A percentile compares a stretch with the other conserved stretches of the same genome.
Conservation (phyloP, 1,284 basidiomycete species). For the Binderoboletus segoi region DNA sequence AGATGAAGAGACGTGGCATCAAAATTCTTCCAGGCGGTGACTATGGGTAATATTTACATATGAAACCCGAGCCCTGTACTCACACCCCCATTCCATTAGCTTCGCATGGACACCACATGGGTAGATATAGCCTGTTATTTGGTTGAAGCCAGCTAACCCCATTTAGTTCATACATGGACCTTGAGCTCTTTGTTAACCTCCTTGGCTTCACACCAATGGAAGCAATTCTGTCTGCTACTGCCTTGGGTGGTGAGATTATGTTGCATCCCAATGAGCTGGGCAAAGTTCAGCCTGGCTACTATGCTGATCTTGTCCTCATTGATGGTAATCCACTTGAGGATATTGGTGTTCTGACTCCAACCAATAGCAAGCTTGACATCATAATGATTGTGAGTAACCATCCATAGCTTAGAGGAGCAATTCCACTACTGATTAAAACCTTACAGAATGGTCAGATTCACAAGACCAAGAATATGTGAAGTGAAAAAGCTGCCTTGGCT, state of each 20-base stretch:
- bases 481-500: background rate
- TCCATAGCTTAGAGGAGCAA: background rate
- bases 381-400: conserved; percentile 31
- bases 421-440: conserved; percentile 4
- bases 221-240: conserved; percentile 39
- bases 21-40: conserved; percentile 37
- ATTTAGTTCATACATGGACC: conserved; percentile 37
- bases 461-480: conserved; percentile 12
- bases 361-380: conserved; percentile 32
- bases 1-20: conserved; percentile 38
- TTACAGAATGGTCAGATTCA: conserved; percentile 33
- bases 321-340: conserved; percentile 38
- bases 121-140: background rate
- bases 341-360: conserved; percentile 32
- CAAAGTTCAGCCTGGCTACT: conserved; percentile 40
- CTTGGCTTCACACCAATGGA: conserved; percentile 40
- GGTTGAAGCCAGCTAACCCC: conserved; percentile 4
- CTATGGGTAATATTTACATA: conserved; percentile 28
- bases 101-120: conserved; percentile 42
- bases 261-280: conserved; percentile 37
- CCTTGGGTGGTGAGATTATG: conserved; percentile 40
- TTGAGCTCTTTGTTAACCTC: conserved; percentile 40
- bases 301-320: conserved; percentile 37
- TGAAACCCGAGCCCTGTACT: background rate
- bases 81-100: conserved; percentile 15